These are phyloP conservation scores for Nematodospora anomalae DNA, from an alignment of 1,139 yeast genomes.

Conservation along the genomic window DNA sequence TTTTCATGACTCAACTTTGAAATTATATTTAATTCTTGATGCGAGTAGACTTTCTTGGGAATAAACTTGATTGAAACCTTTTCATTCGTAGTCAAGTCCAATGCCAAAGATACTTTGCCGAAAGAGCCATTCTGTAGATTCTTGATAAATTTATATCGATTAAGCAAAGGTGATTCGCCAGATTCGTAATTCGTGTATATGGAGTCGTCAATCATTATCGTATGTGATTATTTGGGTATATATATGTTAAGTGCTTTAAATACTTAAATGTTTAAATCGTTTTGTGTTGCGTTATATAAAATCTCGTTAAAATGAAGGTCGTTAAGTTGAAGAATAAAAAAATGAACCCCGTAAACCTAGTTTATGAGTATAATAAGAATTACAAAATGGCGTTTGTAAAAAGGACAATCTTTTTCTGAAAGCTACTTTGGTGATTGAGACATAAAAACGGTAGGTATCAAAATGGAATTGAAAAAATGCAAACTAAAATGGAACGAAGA, in stretches of 20 bases:
- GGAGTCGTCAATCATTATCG: slow-evolving; percentile 2
- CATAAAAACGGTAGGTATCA: too few relatives aligned
- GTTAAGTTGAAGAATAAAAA: too few relatives aligned
- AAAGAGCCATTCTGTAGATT: slow-evolving; percentile 53
- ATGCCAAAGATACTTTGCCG: slow-evolving; percentile 53
- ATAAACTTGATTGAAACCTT: slow-evolving; percentile 41
- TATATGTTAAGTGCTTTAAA: too few relatives aligned
- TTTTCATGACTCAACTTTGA: slow-evolving; percentile 34
- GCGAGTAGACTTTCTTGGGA: slow-evolving; percentile 25
- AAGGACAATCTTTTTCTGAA: too few relatives aligned
- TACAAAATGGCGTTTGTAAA: too few relatives aligned
- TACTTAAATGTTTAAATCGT: too few relatives aligned
- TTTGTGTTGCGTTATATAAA: not conserved
- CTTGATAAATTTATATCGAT: slow-evolving; percentile 36
- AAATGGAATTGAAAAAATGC: too few relatives aligned
- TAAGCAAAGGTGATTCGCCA: slow-evolving; percentile 19
- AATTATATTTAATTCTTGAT: slow-evolving; percentile 48
- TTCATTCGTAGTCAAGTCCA: slow-evolving; percentile 27
- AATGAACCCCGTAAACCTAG: too few relatives aligned
- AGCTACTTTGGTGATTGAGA: too few relatives aligned
- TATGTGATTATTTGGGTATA: not conserved
- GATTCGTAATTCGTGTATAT: slow-evolving; percentile 7
- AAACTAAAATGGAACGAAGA: too few relatives aligned
- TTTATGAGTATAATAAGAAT: too few relatives aligned
- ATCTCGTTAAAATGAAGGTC: too few relatives aligned